Evolutionary conservation across 768 basidiomycete species (phyloP), one percentile per base, ranked within the genome.

Genomic region (Paxillus rubicundulus): DNA sequence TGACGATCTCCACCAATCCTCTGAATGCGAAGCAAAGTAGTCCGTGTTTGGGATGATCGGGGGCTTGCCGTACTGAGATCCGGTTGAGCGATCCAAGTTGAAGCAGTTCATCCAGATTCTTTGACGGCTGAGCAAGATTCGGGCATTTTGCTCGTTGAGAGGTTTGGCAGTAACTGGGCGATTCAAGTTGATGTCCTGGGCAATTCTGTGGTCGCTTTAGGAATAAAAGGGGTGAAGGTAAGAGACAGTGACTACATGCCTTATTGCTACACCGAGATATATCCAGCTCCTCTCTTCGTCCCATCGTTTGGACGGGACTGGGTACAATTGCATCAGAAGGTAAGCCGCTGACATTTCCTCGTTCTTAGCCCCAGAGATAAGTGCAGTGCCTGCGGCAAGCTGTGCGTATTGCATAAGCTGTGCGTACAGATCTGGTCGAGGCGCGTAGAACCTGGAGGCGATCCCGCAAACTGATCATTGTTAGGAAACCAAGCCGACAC

Each of bases 241-340:
- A 14, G n/a, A 28, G 12, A 40, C 27, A 20, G n/a, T 33, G 42
- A 28, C 24, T 28, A 54, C 72, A 28, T 60, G 88, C 89, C 92
- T 78, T 54, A 95, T 92, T 8, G 91, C 92, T 27, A 94, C 75
- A 7, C 93, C 93, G 18, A 95, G 84, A 67, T 89, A 92, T 44
- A 95, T 69, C 89, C 91, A 97, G 47, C 86, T 86, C 24, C 92
- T 79, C 62, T 96, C 92, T 57, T 96, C 91, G 62, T 94, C 92
- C 86, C 91, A 94, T 28, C 84, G 80, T 45, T 82, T 80, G 0
- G 84, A 78, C 1, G 89, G 89, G 0, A 89, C 76, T 49, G 85
- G 82, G 70, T 88, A 87, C 59, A 98, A 68, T 64, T 88, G 84
- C 58, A 91, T 73, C 20, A 90, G 71, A 50, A 91, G 83, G 64